phyloP scores from a whole-genome alignment of 1,139 yeast genomes.

The Schizosaccharomyces versatilis region DNA sequence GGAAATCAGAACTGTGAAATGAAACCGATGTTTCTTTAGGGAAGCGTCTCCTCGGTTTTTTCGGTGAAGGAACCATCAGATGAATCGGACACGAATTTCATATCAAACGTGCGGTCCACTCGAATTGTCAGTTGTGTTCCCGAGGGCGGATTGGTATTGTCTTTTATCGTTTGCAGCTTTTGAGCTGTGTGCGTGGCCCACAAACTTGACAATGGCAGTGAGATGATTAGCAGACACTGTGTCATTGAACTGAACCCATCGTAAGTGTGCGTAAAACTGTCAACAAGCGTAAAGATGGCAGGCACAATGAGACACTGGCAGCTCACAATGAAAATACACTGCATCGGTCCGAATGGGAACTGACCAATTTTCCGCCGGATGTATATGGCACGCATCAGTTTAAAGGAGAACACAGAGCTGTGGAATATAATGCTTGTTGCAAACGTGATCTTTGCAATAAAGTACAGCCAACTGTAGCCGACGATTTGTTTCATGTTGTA shows the following conservation, averaged over 20 bases:
- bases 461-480: constrained; percentile 15
- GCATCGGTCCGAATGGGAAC: constrained; percentile 61
- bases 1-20: no score
- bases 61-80: not conserved
- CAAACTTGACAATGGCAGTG: constrained; percentile 62
- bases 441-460: constrained; percentile 31
- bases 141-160: not conserved
- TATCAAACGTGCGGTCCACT: not conserved
- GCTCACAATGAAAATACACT: constrained; percentile 56
- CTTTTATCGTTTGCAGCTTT: not conserved
- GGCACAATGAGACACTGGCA: constrained; percentile 70
- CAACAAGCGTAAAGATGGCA: constrained; percentile 31
- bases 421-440: constrained; percentile 45
- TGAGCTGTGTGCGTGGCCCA: constrained; percentile 36
- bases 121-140: not conserved
- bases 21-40: no score
- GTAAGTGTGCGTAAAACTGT: constrained; percentile 16
- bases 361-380: constrained; percentile 57
- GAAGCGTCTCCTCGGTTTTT: no score
- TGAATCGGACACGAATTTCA: not conserved
- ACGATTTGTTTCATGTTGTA: constrained; percentile 15
- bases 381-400: constrained; percentile 44
- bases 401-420: constrained; percentile 35
- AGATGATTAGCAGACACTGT: constrained; percentile 31
- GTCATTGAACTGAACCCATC: constrained; percentile 24